Evolutionary conservation across 2,329 filamentous ascomycete species (phyloP), one percentile per base, ranked within the genome.

Genomic region (Epichloe typhina): DNA sequence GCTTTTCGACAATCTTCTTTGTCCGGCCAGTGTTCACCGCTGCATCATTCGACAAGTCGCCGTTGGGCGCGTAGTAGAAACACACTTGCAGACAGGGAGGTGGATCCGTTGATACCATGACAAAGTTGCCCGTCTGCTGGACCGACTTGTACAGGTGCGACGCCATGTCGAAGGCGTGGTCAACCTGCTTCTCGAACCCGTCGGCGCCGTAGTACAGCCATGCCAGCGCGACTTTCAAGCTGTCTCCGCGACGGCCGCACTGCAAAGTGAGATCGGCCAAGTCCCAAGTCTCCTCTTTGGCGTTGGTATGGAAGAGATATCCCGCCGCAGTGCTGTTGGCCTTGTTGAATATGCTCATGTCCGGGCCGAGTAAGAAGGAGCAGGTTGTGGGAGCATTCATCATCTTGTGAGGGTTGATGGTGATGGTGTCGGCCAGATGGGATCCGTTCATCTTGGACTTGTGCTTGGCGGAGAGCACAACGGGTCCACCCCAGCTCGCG

Each of bases 371-470:
- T 4, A 98, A 76, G 70, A 95, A 96, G 0, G 85, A 90, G 69
- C 90, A 97, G 0, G 90, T 95, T 40, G 94, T 72, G 0, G 93
- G 91, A 3, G 88, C 86, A 52, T 88, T 88, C 63, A 97, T 78
- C 93, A 97, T 97, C 71, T 97, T 97, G 71, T 98, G 93, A 52
- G 93, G 90, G 66, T 95, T 97, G 50, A 95, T 79, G 2, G 89
- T 88, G 39, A 97, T 72, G 13, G 82, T 88, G 66, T 96, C 78
- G 9, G 90, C 93, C 40, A 84, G 74, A 43, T 89, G 75, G 2
- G 77, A 72, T 13, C 91, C 91, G 1, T 71, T 65, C 9, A 97
- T 70, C 62, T 88, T 86, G 55, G 64, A 61, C 44, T 70, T 71
- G 42, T 86, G 83, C 52, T 69, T 69, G n/a, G 73, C 60, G 0